Evolutionary conservation across 139 green algal species (phyloP), one percentile per base, ranked within the genome.

Genomic region (Prasinococcaceae sp.): DNA sequence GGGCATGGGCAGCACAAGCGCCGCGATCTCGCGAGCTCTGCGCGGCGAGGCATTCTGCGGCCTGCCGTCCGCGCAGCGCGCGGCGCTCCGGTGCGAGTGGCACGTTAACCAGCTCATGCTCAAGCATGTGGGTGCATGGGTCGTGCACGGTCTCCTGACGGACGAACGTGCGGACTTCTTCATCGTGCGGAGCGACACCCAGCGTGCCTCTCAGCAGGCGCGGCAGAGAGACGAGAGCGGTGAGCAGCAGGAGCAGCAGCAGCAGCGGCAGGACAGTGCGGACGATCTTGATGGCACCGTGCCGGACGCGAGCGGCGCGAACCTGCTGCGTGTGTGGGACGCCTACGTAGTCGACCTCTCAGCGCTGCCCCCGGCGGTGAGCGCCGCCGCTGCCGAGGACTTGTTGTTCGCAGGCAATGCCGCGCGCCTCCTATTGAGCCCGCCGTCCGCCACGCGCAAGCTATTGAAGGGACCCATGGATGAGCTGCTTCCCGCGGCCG

Each of bases 81-180:
- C n/a, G n/a, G n/a, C n/a, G n/a, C n/a, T n/a, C n/a, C n/a, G n/a
- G n/a, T n/a, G n/a, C n/a, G n/a, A 84, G 29, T 94, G 85, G 84
- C 80, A 94, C 68, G 85, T 72, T 73, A 73, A 89, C 51, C 78
- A 90, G 51, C 75, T 85, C 26, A 47, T 94, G 39, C 78, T 83
- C 57, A 73, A 77, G 57, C 84, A 94, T 60, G 62, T 93, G 6
- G 68, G 82, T 3, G 72, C 75, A 8, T 94, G 85, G 81, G 80
- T 86, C 60, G 61, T 93, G 44, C 72, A 93, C 60, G 85, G 85
- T 6, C 48, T 84, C 51, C 70, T 94, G 23, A 47, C 77, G 27
- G 81, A 90, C 53, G 37, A 55, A 1, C 43, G 65, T 17, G 43
- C 51, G 3, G 85, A 93, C 64, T 93, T 92, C 57, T 94, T 94